A percentile compares a stretch with the other conserved stretches of the same genome.
Evolutionary conservation across 164 flowering plant species (phyloP).

Genomic region (Magnolia officinalis): DNA sequence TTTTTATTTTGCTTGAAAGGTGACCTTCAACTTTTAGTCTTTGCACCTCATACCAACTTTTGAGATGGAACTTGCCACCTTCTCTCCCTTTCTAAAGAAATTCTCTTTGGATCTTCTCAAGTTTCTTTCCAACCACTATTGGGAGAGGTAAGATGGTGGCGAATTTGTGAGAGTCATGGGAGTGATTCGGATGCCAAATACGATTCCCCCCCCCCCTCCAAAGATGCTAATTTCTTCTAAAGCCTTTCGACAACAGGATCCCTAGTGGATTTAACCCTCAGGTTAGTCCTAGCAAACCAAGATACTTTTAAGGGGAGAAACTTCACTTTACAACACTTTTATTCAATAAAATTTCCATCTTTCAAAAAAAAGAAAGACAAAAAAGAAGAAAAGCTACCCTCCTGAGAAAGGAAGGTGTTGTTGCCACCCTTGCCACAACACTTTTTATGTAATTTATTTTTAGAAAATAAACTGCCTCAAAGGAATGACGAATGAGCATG

Average conservation of each 20-base stretch:
- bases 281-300: too few relatives aligned
- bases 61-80: neutral
- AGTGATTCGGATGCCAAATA: neutral
- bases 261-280: neutral
- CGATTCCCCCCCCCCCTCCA: neutral
- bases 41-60: neutral
- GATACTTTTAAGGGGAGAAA: too few relatives aligned
- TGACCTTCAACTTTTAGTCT: neutral
- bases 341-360: too few relatives aligned
- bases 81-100: neutral
- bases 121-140: neutral
- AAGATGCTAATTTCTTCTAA: neutral
- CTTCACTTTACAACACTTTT: too few relatives aligned
- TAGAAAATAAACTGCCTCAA: too few relatives aligned
- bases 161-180: too few relatives aligned
- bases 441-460: too few relatives aligned
- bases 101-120: neutral
- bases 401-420: too few relatives aligned
- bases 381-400: too few relatives aligned
- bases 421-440: too few relatives aligned
- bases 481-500: too few relatives aligned
- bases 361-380: too few relatives aligned
- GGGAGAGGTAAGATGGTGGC: neutral
- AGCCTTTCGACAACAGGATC: neutral
- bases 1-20: neutral